These are phyloP conservation scores for Brettanomyces naardenensis DNA, from an alignment of 805 yeast species.

Conservation along the genomic window DNA sequence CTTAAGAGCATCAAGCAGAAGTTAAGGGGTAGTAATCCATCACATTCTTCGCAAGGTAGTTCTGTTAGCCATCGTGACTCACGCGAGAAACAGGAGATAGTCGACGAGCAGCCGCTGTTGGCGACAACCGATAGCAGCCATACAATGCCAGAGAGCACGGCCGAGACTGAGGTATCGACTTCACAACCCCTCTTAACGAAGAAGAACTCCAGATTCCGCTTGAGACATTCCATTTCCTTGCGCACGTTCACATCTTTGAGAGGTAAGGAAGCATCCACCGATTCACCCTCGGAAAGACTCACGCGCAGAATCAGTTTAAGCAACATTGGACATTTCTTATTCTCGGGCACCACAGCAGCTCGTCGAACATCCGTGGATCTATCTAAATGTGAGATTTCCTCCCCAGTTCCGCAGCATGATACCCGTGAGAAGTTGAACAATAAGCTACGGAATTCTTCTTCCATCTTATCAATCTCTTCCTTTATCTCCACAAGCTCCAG, in stretches of 20 bases:
- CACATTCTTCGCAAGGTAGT: not conserved
- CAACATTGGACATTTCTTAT: not conserved
- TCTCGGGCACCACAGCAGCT: slow-evolving; percentile 13
- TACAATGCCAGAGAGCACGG: not conserved
- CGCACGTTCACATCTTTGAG: slow-evolving; percentile 17
- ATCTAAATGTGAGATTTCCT: slow-evolving; percentile 37
- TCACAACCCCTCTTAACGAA: slow-evolving; percentile 4
- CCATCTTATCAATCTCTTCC: slow-evolving; percentile 35
- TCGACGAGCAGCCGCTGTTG: too few relatives aligned
- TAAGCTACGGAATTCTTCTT: slow-evolving; percentile 43
- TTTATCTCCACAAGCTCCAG: slow-evolving; percentile 12
- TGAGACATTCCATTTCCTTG: slow-evolving; percentile 25
- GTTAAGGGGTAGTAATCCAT: not conserved
- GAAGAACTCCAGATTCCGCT: slow-evolving; percentile 16
- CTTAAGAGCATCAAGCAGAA: slow-evolving; percentile 2
- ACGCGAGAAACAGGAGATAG: not conserved
- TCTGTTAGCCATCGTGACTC: not conserved
- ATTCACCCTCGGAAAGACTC: too few relatives aligned
- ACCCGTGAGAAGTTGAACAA: slow-evolving; percentile 47
- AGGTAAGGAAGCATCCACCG: too few relatives aligned
- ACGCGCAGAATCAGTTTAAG: slow-evolving; percentile 1
- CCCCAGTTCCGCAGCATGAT: slow-evolving; percentile 50
- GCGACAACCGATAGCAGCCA: not conserved
- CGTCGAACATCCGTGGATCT: slow-evolving; percentile 11
- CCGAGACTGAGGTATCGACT: not conserved